Evolutionary conservation across 768 basidiomycete genomes (phyloP), one percentile per base, ranked within the genome.

Genomic region (Amanita fuliginea): DNA sequence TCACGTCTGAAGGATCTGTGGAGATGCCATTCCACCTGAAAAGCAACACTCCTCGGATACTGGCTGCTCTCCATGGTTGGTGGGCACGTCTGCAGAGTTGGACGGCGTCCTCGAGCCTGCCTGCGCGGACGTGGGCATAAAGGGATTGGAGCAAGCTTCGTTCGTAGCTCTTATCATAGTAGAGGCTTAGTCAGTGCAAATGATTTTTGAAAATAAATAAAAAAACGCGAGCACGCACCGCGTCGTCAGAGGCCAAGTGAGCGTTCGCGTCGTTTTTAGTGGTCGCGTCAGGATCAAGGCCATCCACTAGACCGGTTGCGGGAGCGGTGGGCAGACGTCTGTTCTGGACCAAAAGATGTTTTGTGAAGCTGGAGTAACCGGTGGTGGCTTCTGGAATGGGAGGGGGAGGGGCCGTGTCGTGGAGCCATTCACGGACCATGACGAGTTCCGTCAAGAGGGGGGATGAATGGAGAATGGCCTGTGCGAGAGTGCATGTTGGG

Each of bases 31-130:
- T 70, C 85, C 90, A 93, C 28, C 74, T 71, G 59, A 90, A 94
- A 16, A 91, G 62, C 24, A 80, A 63, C 1, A 88, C 84, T 1
- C 95, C 95, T 5, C 86, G 81, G 37, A 98, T 78, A 49, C 82
- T 86, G 1, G 93, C 91, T 2, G 91, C 90, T 19, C 92, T 75
- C 95, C 94, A 97, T 0, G 90, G 86, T 55, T 94, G 88, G 54
- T 91, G 83, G 0, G 86, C 84, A 56, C 78, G 80, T 55, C 82
- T 70, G 60, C 90, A 93, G 14, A 91, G 65, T 30, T 88, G 83
- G 3, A 93, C 70, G 0, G 93, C 95, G 9, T 89, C 83, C 9
- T 87, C 87, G 24, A 95, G 63, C 51, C 82, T 70, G n/a, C 94
- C 94, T 4, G 86, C 82, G 35, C 94, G 80, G 2, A 97, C 72